Evolutionary conservation across 176 grass and related monocot species (phyloP), one percentile per base, ranked within the genome.

Genomic region (Cocos nucifera): DNA sequence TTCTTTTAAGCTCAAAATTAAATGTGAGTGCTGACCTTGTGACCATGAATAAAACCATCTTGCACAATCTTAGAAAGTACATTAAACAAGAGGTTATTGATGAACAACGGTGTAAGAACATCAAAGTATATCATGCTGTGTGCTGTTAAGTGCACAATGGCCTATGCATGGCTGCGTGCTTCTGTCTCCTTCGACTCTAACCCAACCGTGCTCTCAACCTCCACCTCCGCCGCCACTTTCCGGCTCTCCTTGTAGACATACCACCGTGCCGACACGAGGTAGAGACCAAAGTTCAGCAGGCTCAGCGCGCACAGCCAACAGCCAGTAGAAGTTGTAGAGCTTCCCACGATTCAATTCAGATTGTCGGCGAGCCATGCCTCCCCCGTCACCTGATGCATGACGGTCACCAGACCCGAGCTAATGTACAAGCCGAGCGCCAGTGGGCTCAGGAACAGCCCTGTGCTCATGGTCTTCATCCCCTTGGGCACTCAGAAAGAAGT

Each of bases 391-490:
- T 67, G 74, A 59, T 92, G 71, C 55, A 98, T 82, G 14, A 74
- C 49, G 35, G 88, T 15, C 17, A 98, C 94, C 1, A 98, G 77
- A 19, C 61, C 83, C 0, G 88, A 89, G 84, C 93, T 98, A n/a
- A 92, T 67, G 56, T 86, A 98, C 69, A 98, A 98, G 0, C 93
- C 93, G 0, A 98, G 75, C 7, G 93, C 85, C 3, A 92, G 82
- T 8, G 93, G 92, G 73, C 87, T 98, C 4, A 98, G 78, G 75
- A 98, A 98, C 2, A 98, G 50, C 0, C 93, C 93, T 0, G 93
- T 98, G 84, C 93, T 98, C 88, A 98, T 92, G 6, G 93, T 92
- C 71, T 98, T 98, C 93, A 98, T 98, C 1, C 93, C 93, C 64
- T 88, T 89, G 50, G 93, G 93, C 93, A 1, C 84, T 66, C 17